Base-by-base conservation (phyloP, 192 early-diverging fungal species). In the Martensiomyces pterosporus region DNA sequence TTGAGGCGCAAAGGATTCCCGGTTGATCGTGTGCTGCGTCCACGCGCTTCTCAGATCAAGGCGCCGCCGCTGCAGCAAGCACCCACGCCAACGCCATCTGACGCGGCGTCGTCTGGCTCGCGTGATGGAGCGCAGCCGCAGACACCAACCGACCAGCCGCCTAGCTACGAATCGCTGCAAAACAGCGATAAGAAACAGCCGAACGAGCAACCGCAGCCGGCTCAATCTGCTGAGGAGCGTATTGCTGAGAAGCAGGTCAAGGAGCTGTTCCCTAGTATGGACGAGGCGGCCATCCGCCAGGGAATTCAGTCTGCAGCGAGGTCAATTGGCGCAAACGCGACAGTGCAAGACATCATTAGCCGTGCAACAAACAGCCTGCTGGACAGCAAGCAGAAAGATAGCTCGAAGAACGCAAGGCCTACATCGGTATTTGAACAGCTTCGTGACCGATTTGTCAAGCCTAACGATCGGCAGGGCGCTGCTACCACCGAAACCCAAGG, bases 1-100 rank as follows among this genome's bases (percentile, higher is more conserved):
- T 47, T 92, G 38, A 75, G 77, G 22, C 73, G 85, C 13, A 93
- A 89, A 75, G 82, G 83, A 14, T 85, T 83, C 58, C 82, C 82
- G 3, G 82, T 85, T 3, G 83, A 85, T 40, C 63, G 83, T n/a
- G 79, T 85, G 10, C 49, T 84, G 24, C 80, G 71, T 4, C 24
- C 43, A 4, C 6, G 7, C 5, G 7, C 55, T 3, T 46, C 59
- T 23, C 43, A 27, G 22, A 19, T 27, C 3, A 34, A 48, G 22
- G 27, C 32, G 5, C 23, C 57, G 15, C 39, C 57, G 12, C 6
- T 12, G 12, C 29, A 8, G 29, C 29, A 5, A 32, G 29, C 29
- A n/a, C n/a, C n/a, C n/a, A n/a, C n/a, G n/a, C n/a, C n/a, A n/a
- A n/a, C n/a, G n/a, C n/a, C n/a, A n/a, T n/a, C n/a, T n/a, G n/a